These are phyloP conservation scores for Cicer chorassanicum DNA, from an alignment of 306 rosid genomes.

Conservation along the genomic window DNA sequence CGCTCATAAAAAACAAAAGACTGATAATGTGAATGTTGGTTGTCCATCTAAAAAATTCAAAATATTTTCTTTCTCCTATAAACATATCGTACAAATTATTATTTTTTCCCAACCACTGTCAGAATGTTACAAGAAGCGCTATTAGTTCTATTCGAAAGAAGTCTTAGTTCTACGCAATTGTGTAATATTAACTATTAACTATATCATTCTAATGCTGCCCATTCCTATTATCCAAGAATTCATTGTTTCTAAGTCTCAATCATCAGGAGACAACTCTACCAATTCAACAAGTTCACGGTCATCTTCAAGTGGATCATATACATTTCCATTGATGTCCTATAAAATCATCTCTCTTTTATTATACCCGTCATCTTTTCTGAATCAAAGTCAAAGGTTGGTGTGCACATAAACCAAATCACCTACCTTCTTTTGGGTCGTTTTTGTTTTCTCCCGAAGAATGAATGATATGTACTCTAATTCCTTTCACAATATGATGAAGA, in stretches of 20 bases:
- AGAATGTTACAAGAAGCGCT: neutral
- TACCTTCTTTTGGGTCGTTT: neutral
- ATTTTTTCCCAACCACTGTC: neutral
- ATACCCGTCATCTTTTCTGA: neutral
- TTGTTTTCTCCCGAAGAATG: neutral
- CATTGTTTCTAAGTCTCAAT: neutral
- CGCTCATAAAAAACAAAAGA: no score
- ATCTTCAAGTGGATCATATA: neutral
- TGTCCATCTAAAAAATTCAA: neutral
- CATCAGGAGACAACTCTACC: neutral
- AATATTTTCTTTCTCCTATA: neutral
- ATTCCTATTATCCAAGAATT: neutral
- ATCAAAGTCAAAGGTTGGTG: neutral
- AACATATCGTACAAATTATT: neutral
- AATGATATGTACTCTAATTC: neutral
- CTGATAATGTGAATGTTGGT: constrained; percentile 22
- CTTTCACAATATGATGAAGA: neutral
- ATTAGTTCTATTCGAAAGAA: neutral
- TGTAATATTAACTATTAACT: neutral
- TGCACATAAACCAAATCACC: neutral
- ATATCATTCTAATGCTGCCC: neutral
- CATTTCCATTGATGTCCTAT: neutral
- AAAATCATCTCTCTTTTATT: neutral
- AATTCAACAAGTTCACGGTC: neutral
- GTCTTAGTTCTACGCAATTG: neutral